Base-by-base conservation (phyloP, 2,329 filamentous ascomycete genomes). In the Dactylellina leptospora region DNA sequence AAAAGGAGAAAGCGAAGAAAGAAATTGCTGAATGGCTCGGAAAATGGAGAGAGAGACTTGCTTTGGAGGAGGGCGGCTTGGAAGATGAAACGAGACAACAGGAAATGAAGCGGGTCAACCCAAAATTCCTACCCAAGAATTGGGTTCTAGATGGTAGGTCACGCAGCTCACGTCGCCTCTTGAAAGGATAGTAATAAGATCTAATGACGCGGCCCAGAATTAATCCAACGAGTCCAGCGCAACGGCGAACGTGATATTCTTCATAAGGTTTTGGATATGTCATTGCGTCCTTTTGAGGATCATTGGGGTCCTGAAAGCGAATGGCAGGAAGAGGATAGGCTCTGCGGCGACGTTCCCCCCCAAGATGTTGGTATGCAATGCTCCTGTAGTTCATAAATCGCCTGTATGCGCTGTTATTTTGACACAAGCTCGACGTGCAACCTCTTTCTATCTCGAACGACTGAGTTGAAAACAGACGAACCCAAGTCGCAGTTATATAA, bases 151-250 rank as follows among this genome's bases (percentile, higher is more conserved):
- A 97, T 78, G 66, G 66, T 59, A 36, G 47, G 45, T 53, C 23
- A 6, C 44, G 27, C 1, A 13, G 25, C 4, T 11, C 25, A 20
- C 5, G 9, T 27, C 38, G 44, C 3, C n/a, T n/a, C n/a, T n/a
- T n/a, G n/a, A n/a, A n/a, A n/a, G n/a, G 10, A 42, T 42, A 23
- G 25, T 40, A 10, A 30, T 16, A 2, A 16, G 11, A 36, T 22
- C 25, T 55, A 58, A 47, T 48, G 10, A 22, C 40, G n/a, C 11
- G 4, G 1, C 27, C 8, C 45, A 71, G 95, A 99, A 80, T 80
- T 99, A 11, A 97, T 99, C 75, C 86, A 90, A 47, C 86, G 91
- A 8, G 93, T 97, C 0, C 92, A 97, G 80, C 91, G 91, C 78
- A 87, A 88, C 55, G 87, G 88, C 1, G 93, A 99, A 77, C 84